phyloP scores from a whole-genome alignment of 2,329 filamentous ascomycete species.

The Cytospora leucostoma region DNA sequence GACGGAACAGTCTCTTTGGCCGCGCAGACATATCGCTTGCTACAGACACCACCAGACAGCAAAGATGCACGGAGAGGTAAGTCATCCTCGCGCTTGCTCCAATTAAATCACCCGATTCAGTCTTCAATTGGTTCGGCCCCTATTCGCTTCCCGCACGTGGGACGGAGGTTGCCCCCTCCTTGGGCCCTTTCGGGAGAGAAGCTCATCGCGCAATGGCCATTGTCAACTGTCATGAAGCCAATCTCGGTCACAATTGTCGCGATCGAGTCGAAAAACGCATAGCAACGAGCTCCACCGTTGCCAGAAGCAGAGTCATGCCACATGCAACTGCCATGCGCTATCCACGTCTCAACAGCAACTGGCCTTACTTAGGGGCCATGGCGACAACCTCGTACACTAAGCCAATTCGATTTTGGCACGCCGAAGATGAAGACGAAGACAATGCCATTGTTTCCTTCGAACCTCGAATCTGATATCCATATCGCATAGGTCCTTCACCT shows the following conservation, averaged over 20 bases:
- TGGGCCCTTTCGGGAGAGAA: conserved; percentile 12
- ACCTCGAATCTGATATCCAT: conserved; percentile 18
- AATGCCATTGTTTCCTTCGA: background rate
- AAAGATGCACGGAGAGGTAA: conserved; percentile 29
- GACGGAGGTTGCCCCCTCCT: conserved; percentile 8
- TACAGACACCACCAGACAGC: conserved; percentile 8
- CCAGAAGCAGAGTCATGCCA: background rate
- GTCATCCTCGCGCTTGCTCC: conserved; percentile 16
- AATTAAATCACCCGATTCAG: conserved; percentile 11
- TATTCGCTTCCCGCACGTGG: conserved; percentile 19
- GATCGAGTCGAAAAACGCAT: background rate
- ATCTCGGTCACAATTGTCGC: conserved; percentile 9
- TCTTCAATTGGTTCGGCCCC: conserved; percentile 13
- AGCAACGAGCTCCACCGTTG: background rate
- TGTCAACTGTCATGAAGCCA: conserved; percentile 12
- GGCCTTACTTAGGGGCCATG: background rate
- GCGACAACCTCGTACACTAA: background rate
- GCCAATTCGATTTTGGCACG: background rate
- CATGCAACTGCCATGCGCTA: background rate
- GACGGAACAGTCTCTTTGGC: background rate
- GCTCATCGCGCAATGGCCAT: conserved; percentile 10
- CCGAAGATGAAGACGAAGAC: background rate
- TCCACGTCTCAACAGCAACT: background rate
- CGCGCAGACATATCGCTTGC: conserved; percentile 16
- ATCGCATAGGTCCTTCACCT: conserved; percentile 59